Base-by-base conservation (phyloP, 768 basidiomycete genomes). In the Russula ochroleuca region DNA sequence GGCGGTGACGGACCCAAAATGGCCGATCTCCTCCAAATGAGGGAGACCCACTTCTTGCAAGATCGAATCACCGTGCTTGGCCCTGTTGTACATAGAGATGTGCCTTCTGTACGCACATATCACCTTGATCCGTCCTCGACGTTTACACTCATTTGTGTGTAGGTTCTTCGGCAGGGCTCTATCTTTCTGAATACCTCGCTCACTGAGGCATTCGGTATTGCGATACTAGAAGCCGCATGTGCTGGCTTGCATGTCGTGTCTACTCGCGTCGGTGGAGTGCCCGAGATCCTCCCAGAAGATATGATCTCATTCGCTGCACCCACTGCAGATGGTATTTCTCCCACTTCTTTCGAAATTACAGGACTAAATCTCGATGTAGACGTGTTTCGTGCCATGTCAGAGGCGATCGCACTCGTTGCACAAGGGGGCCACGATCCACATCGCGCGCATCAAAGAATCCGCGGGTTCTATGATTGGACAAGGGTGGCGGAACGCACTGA, bases 251-350 rank as follows among this genome's bases (percentile, higher is more conserved):
- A 96, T 71, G 89, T 98, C 55, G 96, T 98, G 54, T 88, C 88
- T 47, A 98, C 97, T 0, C 85, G 86, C 49, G 96, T 98, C 0
- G 97, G 97, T 0, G 97, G 97, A 0, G 92, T 98, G 0, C 93
- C 96, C 0, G 97, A 98, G 73, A 90, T 98, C 59, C 77, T 99
- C 15, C 97, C 97, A 0, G 78, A 85, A 62, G 92, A 96, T 68
- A 91, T 98, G 90, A 94, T 98, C 63, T 92, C 91, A 55, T 97
- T 98, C 71, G 93, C 95, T 0, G 84, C 86, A 60, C 94, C 96
- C 0, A 91, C 98, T 47, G 94, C 92, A 74, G 93, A 97, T 68
- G 96, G 96, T 94, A 57, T 37, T 83, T 47, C 15, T 52, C 21
- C 9, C 28, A 10, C 11, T 35, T 15, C 17, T 14, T 50, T 47